A percentile compares a stretch with the other conserved stretches of the same genome.
These are phyloP conservation scores for Pseudozyma flocculosa DNA, from an alignment of 1,284 basidiomycete genomes.

Conservation along the genomic window DNA sequence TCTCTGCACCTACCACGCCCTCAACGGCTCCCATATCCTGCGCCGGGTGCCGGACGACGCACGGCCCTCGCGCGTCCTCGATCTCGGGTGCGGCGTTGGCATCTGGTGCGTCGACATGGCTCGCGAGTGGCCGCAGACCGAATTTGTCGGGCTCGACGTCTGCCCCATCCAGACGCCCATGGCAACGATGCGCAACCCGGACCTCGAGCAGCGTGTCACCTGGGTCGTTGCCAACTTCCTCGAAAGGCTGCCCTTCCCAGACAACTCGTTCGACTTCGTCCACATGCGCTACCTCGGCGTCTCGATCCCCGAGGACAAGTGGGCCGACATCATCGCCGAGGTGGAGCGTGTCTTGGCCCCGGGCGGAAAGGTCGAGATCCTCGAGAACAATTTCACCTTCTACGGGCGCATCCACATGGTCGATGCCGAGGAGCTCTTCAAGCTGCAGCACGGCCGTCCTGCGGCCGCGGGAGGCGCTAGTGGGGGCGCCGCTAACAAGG, in stretches of 20 bases:
- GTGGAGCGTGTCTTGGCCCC: slow-evolving; percentile 32
- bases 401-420: slow-evolving; percentile 29
- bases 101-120: slow-evolving; percentile 43
- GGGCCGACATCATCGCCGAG: slow-evolving; percentile 33
- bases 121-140: slow-evolving; percentile 33
- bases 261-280: slow-evolving; percentile 45
- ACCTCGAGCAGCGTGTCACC: slow-evolving; percentile 32
- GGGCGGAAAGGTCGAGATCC: slow-evolving; percentile 33
- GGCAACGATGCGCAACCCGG: slow-evolving; percentile 18
- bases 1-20: slow-evolving; percentile 8
- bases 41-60: slow-evolving; percentile 18
- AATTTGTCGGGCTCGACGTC: slow-evolving; percentile 46
- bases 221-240: slow-evolving; percentile 50
- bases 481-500: no score
- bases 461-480: no score
- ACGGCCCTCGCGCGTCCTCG: slow-evolving; percentile 34
- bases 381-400: slow-evolving; percentile 40
- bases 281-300: slow-evolving; percentile 33
- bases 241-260: slow-evolving; percentile 43
- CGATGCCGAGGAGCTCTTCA: slow-evolving; percentile 25
- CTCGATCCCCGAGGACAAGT: slow-evolving; percentile 40
- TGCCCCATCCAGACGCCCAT: slow-evolving; percentile 41
- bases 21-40: slow-evolving; percentile 18
- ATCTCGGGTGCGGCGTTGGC: slow-evolving; percentile 39
- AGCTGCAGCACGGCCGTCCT: slow-evolving; percentile 17